A percentile compares a stretch with the other conserved stretches of the same genome.
Evolutionary conservation across 305 asterid species (phyloP).

Genomic region (Coffea humblotiana): DNA sequence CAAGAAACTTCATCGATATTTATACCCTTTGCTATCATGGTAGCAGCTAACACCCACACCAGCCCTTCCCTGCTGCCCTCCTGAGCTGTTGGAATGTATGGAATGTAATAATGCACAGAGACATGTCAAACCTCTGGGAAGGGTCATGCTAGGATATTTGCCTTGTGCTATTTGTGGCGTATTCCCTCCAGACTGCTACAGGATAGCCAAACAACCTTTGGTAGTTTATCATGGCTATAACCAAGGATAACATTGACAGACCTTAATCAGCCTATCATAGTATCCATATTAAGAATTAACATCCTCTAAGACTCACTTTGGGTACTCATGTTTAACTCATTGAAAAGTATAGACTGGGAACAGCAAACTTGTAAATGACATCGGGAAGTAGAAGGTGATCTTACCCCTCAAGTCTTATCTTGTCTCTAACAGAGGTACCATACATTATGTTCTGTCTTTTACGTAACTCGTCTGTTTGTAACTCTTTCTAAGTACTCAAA

Average conservation of each 20-base stretch:
- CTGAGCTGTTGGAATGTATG: too few relatives aligned
- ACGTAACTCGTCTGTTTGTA: background rate
- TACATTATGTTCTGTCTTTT: background rate
- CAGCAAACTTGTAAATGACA: background rate
- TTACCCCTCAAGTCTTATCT: background rate
- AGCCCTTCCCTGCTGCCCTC: too few relatives aligned
- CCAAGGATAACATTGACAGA: background rate
- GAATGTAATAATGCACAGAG: too few relatives aligned
- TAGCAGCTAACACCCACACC: background rate
- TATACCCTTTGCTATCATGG: background rate
- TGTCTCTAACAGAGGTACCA: background rate
- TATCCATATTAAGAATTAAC: background rate
- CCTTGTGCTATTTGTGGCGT: too few relatives aligned
- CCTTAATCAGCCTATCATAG: background rate
- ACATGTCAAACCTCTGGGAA: too few relatives aligned
- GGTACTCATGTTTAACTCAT: too few relatives aligned
- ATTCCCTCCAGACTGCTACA: too few relatives aligned
- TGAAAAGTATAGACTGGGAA: background rate
- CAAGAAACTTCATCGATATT: too few relatives aligned
- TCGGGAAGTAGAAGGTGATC: background rate
- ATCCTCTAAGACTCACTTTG: background rate
- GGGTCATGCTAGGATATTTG: too few relatives aligned
- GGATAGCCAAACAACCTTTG: too few relatives aligned
- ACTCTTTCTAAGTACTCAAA: background rate
- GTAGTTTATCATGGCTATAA: background rate